Percentiles rank a stretch among this genome's conserved stretches.
Conservation (phyloP, 352 stramenopile genomes). For the Phytophthora brassicae region DNA sequence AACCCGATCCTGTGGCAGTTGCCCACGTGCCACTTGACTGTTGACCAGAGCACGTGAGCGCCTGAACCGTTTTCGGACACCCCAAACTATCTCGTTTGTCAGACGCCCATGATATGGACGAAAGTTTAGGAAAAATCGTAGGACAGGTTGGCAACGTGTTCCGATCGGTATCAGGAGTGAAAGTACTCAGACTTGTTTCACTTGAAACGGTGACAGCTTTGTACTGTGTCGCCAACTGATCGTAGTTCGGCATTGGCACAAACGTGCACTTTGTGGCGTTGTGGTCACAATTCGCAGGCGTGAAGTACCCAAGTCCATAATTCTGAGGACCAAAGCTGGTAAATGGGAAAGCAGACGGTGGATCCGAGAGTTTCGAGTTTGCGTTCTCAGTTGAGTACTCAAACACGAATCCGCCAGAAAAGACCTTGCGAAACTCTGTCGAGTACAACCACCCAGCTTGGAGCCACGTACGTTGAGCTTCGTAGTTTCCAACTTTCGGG, state of each 20-base stretch:
- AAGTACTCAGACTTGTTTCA: constrained; percentile 32
- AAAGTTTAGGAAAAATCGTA: constrained; percentile 25
- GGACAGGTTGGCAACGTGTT: constrained; percentile 34
- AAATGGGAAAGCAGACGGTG: constrained; percentile 65
- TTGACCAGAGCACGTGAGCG: constrained; percentile 44
- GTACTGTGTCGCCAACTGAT: constrained; percentile 61
- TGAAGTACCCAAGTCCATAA: constrained; percentile 87
- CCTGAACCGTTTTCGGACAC: constrained; percentile 26
- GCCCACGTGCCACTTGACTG: constrained; percentile 48
- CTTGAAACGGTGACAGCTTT: constrained; percentile 38
- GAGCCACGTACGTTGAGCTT: constrained; percentile 64
- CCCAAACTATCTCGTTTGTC: constrained; percentile 22
- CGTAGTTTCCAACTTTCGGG: constrained; percentile 56
- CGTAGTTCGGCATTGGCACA: constrained; percentile 78
- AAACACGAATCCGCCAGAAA: constrained; percentile 77
- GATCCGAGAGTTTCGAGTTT: constrained; percentile 63
- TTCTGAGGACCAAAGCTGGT: constrained; percentile 72
- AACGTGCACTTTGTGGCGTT: constrained; percentile 54
- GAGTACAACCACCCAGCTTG: constrained; percentile 61
- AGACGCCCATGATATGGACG: constrained; percentile 30
- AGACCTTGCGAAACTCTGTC: constrained; percentile 47
- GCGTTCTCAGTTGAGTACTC: constrained; percentile 81
- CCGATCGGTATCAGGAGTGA: constrained; percentile 28
- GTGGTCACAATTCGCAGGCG: constrained; percentile 71
- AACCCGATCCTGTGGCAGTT: constrained; percentile 16